phyloP scores from a whole-genome alignment of 2,329 filamentous ascomycete species.

The Periconia sp. region DNA sequence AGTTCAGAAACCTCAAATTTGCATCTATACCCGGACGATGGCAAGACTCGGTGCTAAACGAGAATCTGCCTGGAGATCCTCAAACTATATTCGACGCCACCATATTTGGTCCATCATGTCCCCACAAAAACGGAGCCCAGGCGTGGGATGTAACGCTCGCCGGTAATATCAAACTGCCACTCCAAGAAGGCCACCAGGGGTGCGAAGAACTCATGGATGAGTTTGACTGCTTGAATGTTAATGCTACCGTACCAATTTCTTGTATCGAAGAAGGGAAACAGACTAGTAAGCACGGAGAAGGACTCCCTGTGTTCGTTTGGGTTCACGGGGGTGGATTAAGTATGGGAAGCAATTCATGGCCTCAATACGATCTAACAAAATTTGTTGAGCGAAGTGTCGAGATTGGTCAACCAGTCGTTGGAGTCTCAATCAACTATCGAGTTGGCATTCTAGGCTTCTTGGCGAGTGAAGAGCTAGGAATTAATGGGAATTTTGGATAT shows the following conservation, averaged over 20 bases:
- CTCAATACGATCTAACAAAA: constrained; percentile 51
- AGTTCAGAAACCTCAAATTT: constrained; percentile 42
- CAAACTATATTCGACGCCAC: constrained; percentile 34
- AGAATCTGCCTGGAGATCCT: constrained; percentile 5
- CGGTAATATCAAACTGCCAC: constrained; percentile 18
- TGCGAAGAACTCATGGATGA: constrained; percentile 31
- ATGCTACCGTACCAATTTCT: constrained; percentile 34
- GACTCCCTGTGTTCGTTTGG: constrained; percentile 55
- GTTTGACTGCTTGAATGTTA: constrained; percentile 38
- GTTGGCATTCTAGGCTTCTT: constrained; percentile 39
- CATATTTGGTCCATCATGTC: constrained; percentile 40
- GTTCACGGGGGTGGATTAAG: constrained; percentile 57
- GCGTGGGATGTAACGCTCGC: constrained; percentile 29
- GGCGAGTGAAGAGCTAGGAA: constrained; percentile 50
- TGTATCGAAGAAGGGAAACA: not conserved
- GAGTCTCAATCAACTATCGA: constrained; percentile 41
- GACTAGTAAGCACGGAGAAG: not conserved
- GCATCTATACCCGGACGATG: constrained; percentile 37
- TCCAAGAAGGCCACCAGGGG: constrained; percentile 15
- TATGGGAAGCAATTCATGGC: constrained; percentile 55
- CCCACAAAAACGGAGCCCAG: constrained; percentile 35
- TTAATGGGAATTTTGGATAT: constrained; percentile 32
- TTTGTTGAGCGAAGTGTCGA: constrained; percentile 49
- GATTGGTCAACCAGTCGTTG: constrained; percentile 50
- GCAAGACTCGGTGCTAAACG: constrained; percentile 27